These are phyloP conservation scores for Stagonosporopsis cucurbitacearum DNA, from an alignment of 2,329 filamentous ascomycete species.

Conservation along the genomic window DNA sequence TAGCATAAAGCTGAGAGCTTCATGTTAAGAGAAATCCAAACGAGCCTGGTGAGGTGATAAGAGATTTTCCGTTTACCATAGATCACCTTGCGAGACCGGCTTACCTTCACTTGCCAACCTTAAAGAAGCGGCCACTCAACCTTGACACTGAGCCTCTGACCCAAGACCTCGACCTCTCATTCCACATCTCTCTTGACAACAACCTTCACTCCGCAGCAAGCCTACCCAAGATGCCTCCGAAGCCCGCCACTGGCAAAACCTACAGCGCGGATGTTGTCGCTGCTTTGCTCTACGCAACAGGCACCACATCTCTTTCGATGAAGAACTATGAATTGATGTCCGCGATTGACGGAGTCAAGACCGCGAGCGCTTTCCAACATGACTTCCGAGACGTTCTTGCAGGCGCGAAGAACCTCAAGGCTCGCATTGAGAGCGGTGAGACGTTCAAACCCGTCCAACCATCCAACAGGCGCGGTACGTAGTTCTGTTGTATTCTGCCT, in stretches of 20 bases:
- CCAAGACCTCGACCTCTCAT: neutral
- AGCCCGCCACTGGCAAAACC: conserved; percentile 3
- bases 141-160: neutral
- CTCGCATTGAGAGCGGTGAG: conserved; percentile 22
- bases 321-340: conserved; percentile 29
- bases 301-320: conserved; percentile 18
- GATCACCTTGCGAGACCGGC: neutral
- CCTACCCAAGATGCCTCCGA: conserved; percentile 1
- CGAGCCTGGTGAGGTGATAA: too few species aligned
- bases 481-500: neutral
- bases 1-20: too few species aligned
- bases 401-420: conserved; percentile 28
- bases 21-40: too few species aligned
- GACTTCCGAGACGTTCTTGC: conserved; percentile 23
- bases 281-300: conserved; percentile 23
- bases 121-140: neutral
- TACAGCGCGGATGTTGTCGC: conserved; percentile 25
- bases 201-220: neutral
- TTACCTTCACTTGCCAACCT: conserved; percentile 14
- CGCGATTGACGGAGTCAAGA: conserved; percentile 27
- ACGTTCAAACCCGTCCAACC: conserved; percentile 25
- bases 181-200: neutral
- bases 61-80: conserved; percentile 14
- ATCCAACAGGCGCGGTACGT: conserved; percentile 30
- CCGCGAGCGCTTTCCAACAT: conserved; percentile 28